phyloP scores from a whole-genome alignment of 495 filamentous ascomycete genomes.

The Baudoinia panamericana region DNA sequence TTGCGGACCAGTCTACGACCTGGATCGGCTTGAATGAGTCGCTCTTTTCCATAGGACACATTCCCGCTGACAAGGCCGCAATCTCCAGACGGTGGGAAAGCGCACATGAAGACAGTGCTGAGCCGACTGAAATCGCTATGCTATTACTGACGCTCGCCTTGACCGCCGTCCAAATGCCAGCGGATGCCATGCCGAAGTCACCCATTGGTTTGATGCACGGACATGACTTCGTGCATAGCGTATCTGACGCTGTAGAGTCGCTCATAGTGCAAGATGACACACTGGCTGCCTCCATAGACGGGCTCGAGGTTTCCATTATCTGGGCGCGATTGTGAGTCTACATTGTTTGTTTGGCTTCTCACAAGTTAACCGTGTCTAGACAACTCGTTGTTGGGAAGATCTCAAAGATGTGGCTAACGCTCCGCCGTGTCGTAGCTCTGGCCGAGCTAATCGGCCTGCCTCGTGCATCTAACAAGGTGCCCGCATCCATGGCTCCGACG shows the following conservation, averaged over 20 bases:
- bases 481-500: too few species aligned
- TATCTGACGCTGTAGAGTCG: constrained; percentile 2
- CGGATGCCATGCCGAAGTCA: not conserved
- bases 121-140: not conserved
- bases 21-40: not conserved
- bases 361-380: not conserved
- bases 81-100: not conserved
- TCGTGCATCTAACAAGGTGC: not conserved
- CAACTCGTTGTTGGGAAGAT: not conserved
- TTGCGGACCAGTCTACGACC: not conserved
- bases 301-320: constrained; percentile 2
- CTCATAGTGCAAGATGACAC: constrained; percentile 2
- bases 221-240: not conserved
- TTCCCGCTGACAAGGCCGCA: not conserved
- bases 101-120: not conserved
- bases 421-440: constrained; percentile 4
- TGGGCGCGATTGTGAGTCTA: constrained; percentile 5
- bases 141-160: constrained; percentile 2
- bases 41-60: not conserved
- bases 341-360: not conserved
- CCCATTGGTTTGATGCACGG: not conserved
- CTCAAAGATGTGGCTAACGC: constrained; percentile 3
- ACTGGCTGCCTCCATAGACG: not conserved
- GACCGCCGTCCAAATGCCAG: not conserved
- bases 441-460: constrained; percentile 10